Evolutionary conservation across 2,329 filamentous ascomycete species (phyloP), one percentile per base, ranked within the genome.

Genomic region (Sodiomyces alkalinus): DNA sequence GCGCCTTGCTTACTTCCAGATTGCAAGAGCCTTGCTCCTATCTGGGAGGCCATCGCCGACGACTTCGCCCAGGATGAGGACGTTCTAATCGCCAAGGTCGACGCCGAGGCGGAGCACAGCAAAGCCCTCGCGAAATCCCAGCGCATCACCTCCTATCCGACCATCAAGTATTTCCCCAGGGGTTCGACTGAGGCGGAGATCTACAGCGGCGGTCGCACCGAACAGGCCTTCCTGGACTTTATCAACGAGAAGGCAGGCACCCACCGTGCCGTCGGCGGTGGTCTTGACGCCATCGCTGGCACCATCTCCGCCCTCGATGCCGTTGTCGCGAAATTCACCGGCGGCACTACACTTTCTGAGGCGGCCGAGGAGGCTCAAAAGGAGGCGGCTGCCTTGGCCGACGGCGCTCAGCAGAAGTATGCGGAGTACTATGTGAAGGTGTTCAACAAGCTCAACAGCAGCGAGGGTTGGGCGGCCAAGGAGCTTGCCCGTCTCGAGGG

Each of bases 111-210:
- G 17, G 74, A 81, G 43, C 82, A 82, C 55, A 73, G 78, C 54
- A 94, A 93, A 60, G 68, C 69, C 24, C 74, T 76, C 27, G 77
- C 85, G 28, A 56, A 72, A 48, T 73, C 76, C 28, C 76, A 90
- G 49, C 82, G 75, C 35, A 72, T 98, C 41, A 68, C 68, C 31
- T 82, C 79, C 19, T 98, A 92, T 67, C 90, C 90, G 27, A 98
- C 90, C 37, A 93, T 98, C 64, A 93, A 93, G 63, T 98, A 78
- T 71, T 98, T 94, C 70, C 71, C 83, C 41, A 80, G 79, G 52
- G 86, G 85, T 42, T 80, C 74, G 48, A 80, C 68, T 38, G 73
- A 79, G 47, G 54, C 74, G 25, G 66, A 76, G 43, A 49, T 62
- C 25, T 98, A 94, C 67, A 58, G 64, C 30, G 77, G 80, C 35